Evolutionary conservation across 2,329 filamentous ascomycete species (phyloP), one percentile per base, ranked within the genome.

Genomic region (Penicillium sp.): DNA sequence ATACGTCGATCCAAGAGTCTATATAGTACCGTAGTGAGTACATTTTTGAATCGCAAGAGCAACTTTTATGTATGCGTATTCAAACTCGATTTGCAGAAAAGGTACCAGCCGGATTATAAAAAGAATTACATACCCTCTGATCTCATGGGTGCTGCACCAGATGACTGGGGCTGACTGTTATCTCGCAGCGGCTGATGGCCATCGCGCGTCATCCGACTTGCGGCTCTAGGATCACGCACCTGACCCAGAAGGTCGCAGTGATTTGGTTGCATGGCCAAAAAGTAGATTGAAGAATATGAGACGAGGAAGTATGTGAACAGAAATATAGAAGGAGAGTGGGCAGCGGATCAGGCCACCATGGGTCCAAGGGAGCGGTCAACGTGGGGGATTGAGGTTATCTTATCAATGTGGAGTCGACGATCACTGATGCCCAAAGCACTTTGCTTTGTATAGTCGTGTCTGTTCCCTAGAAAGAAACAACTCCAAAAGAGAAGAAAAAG

Each of bases 1-100:
- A 85, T 57, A 99, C 86, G 72, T 99, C 93, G 64, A 97, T 85
- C 94, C 94, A 99, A 8, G 94, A 97, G 77, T 97, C 94, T 92
- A 78, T 62, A 53, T 76, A 76, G 65, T 74, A 73, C 42, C 67
- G 71, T 30, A 74, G 70, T 76, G 74, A 78, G 72, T 75, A 76
- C 71, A 77, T 74, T 53, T 26, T 61, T 56, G 13, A 52, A 32
- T 55, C n/a, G n/a, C 36, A 42, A 29, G 41, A 52, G 38, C 32
- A 32, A 53, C 54, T 47, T 59, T 54, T 53, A 27, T 43, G 47
- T 32, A 56, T 60, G 60, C 58, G 61, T 63, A 52, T 64, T 56
- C 58, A 52, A 63, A 47, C 41, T 58, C 50, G 48, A 58, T 49
- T 49, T 42, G 49, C 40, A 62, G 50, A 53, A 51, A 34, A 55